phyloP scores from a whole-genome alignment of 2,329 filamentous ascomycete genomes.

The Penicillium sp. region DNA sequence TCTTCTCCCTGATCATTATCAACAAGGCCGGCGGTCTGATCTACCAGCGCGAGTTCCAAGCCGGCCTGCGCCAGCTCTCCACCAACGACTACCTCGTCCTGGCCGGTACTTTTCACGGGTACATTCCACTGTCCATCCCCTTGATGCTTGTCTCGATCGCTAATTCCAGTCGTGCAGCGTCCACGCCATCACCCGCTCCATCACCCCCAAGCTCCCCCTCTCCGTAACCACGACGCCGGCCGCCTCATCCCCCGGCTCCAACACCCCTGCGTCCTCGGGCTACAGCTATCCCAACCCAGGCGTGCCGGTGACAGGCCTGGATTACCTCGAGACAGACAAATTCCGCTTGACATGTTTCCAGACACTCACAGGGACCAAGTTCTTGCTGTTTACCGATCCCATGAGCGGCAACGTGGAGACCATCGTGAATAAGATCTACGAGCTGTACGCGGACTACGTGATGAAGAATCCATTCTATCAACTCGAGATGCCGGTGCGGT shows the following conservation, averaged over 20 bases:
- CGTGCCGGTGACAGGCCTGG: slow-evolving; percentile 62
- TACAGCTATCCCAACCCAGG: slow-evolving; percentile 35
- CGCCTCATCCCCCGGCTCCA: slow-evolving; percentile 20
- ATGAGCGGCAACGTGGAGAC: slow-evolving; percentile 80
- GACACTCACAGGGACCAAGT: slow-evolving; percentile 91
- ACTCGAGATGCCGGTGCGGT: slow-evolving; percentile 93
- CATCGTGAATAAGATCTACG: slow-evolving; percentile 81
- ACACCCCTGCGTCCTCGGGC: slow-evolving; percentile 19
- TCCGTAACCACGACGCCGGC: slow-evolving; percentile 31
- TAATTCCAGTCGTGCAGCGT: slow-evolving; percentile 46
- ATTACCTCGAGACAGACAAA: slow-evolving; percentile 89
- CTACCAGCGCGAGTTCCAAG: slow-evolving; percentile 91
- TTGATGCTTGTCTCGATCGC: background rate
- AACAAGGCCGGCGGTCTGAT: slow-evolving; percentile 97
- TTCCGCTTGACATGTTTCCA: slow-evolving; percentile 96
- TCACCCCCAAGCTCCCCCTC: slow-evolving; percentile 46
- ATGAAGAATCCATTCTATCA: slow-evolving; percentile 99
- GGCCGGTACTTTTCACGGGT: slow-evolving; percentile 96
- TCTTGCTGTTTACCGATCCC: slow-evolving; percentile 89
- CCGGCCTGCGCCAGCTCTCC: slow-evolving; percentile 79
- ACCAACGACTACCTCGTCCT: slow-evolving; percentile 97
- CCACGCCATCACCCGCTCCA: slow-evolving; percentile 61
- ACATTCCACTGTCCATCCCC: background rate
- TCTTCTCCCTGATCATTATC: slow-evolving; percentile 94
- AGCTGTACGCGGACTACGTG: slow-evolving; percentile 92